Percentiles rank a stretch among this genome's conserved stretches.
These are phyloP conservation scores for Jimgerdemannia lactiflua DNA, from an alignment of 192 early-diverging fungal genomes.

Conservation along the genomic window DNA sequence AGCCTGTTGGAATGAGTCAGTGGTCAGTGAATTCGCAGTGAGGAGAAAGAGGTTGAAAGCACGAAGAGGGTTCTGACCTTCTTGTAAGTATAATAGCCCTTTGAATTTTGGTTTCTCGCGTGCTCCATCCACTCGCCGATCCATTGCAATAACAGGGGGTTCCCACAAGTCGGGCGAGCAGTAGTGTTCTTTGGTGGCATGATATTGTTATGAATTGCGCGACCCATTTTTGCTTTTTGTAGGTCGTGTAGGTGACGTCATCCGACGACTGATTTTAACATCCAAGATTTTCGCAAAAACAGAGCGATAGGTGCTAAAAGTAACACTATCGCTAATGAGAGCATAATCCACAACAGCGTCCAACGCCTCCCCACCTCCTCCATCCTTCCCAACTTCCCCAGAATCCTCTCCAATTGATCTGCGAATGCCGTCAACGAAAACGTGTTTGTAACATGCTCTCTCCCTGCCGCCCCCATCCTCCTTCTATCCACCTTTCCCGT, in stretches of 20 bases:
- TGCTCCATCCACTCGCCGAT: slow-evolving; percentile 65
- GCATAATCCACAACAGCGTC: slow-evolving; percentile 13
- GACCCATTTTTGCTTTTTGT: too few relatives aligned
- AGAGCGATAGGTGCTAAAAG: background rate
- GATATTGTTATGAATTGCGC: background rate
- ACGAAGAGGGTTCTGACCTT: slow-evolving; percentile 28
- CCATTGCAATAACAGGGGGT: slow-evolving; percentile 67
- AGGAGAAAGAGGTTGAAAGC: slow-evolving; percentile 1
- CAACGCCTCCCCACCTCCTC: slow-evolving; percentile 6
- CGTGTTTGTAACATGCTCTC: slow-evolving; percentile 50
- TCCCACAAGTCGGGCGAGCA: slow-evolving; percentile 16
- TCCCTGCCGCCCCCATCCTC: slow-evolving; percentile 66
- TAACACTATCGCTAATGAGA: slow-evolving; percentile 3
- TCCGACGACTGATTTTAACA: too few relatives aligned
- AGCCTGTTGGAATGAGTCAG: slow-evolving; percentile 36
- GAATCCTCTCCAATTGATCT: slow-evolving; percentile 60
- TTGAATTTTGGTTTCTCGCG: slow-evolving; percentile 40
- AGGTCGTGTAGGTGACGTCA: too few relatives aligned
- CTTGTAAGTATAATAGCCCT: slow-evolving; percentile 57
- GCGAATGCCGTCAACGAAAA: slow-evolving; percentile 73
- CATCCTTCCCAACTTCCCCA: slow-evolving; percentile 39
- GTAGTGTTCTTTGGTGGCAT: background rate
- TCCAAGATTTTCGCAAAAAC: background rate
- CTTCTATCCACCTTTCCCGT: slow-evolving; percentile 26
- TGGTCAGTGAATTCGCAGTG: background rate